phyloP scores from a whole-genome alignment of 192 early-diverging fungal species.

The Coemansia sp. region DNA sequence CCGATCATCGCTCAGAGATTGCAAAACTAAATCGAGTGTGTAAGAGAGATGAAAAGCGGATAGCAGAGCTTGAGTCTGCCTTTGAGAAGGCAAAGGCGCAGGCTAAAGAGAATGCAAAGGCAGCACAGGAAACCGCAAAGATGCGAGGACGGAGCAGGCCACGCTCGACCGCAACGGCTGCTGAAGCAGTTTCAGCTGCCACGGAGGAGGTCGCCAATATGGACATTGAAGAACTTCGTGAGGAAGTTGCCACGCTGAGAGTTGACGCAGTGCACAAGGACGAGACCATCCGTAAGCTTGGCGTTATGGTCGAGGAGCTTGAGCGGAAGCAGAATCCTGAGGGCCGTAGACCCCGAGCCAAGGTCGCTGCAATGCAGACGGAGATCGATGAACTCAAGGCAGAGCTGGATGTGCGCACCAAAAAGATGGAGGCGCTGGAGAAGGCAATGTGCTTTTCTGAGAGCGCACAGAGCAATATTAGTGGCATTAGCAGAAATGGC shows the following conservation, averaged over 20 bases:
- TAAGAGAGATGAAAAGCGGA: constrained; percentile 36
- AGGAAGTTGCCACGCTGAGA: constrained; percentile 34
- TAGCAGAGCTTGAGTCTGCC: constrained; percentile 27
- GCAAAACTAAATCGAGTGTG: constrained; percentile 21
- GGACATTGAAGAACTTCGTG: constrained; percentile 40
- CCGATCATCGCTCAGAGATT: constrained; percentile 30
- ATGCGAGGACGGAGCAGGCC: constrained; percentile 26
- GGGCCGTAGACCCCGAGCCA: constrained; percentile 35
- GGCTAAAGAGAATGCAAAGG: constrained; percentile 18
- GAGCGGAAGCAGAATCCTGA: constrained; percentile 54
- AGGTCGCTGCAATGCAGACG: constrained; percentile 25
- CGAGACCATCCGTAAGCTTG: constrained; percentile 41
- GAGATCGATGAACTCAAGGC: constrained; percentile 42
- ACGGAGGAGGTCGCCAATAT: constrained; percentile 41
- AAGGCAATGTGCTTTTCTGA: constrained; percentile 26
- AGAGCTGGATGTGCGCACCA: constrained; percentile 25
- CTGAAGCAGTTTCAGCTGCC: constrained; percentile 42
- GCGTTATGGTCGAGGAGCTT: constrained; percentile 43
- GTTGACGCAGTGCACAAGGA: constrained; percentile 49
- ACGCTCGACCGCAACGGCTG: constrained; percentile 40
- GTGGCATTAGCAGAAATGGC: not conserved
- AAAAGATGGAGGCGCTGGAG: constrained; percentile 35
- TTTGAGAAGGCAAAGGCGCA: constrained; percentile 26
- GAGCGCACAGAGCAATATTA: not conserved
- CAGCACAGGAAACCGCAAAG: constrained; percentile 15